A percentile compares a stretch with the other conserved stretches of the same genome.
Conservation (phyloP, 2,329 filamentous ascomycete genomes). For the Trichoderma sp. region DNA sequence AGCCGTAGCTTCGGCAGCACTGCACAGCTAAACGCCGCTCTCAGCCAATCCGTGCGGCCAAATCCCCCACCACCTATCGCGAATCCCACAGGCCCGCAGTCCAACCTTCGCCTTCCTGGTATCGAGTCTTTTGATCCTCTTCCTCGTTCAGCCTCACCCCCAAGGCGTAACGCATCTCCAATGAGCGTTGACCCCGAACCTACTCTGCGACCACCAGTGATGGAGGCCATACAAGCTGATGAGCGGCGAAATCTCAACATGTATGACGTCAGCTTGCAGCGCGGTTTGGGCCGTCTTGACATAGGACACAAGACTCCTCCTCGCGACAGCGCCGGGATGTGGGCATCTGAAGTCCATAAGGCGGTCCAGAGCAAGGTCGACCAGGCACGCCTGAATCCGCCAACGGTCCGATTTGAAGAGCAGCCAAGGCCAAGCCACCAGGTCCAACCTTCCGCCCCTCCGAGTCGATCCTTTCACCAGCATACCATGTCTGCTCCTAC, state of each 20-base stretch:
- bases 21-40: constrained; percentile 74
- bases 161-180: constrained; percentile 67
- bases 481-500: constrained; percentile 63
- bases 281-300: constrained; percentile 66
- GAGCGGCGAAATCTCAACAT: constrained; percentile 55
- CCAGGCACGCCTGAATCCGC: constrained; percentile 47
- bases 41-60: constrained; percentile 64
- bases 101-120: constrained; percentile 72
- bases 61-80: constrained; percentile 54
- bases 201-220: constrained; percentile 36
- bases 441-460: constrained; percentile 32
- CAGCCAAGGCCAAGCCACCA: constrained; percentile 44
- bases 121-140: constrained; percentile 90
- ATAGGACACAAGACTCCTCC: constrained; percentile 57
- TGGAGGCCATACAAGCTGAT: constrained; percentile 40
- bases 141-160: constrained; percentile 63
- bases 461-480: constrained; percentile 47
- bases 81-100: constrained; percentile 53
- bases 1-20: constrained; percentile 64
- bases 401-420: constrained; percentile 57
- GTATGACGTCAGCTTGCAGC: constrained; percentile 68
- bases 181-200: constrained; percentile 70
- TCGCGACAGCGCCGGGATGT: constrained; percentile 53
- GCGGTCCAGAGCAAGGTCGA: constrained; percentile 58
- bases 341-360: constrained; percentile 58